Evolutionary conservation across 768 basidiomycete genomes (phyloP).

Genomic region (Amanita pallidorosea): DNA sequence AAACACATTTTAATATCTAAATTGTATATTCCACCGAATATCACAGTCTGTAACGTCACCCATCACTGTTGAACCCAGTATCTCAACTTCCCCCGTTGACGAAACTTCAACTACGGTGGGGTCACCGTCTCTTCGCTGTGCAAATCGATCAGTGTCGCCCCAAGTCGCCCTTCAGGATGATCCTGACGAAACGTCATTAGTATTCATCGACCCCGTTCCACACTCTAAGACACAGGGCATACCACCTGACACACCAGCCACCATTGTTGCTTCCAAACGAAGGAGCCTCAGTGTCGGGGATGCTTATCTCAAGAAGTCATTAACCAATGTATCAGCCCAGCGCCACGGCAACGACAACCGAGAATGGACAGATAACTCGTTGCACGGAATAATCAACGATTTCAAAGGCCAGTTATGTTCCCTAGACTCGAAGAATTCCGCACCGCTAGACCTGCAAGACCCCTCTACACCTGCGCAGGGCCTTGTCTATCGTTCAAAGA

Average conservation of each 20-base stretch:
- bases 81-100: background rate
- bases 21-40: background rate
- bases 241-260: constrained; percentile 15
- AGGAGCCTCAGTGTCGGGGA: constrained; percentile 70
- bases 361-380: constrained; percentile 25
- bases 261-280: constrained; percentile 31
- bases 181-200: constrained; percentile 43
- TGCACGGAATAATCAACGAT: constrained; percentile 58
- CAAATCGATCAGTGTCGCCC: constrained; percentile 15
- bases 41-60: background rate
- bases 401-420: constrained; percentile 65
- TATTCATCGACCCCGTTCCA: constrained; percentile 42
- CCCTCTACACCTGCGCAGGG: constrained; percentile 49
- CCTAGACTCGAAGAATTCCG: constrained; percentile 43
- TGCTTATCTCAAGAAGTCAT: constrained; percentile 40
- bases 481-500: constrained; percentile 23
- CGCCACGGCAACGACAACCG: background rate
- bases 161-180: constrained; percentile 24
- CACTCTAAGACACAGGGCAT: constrained; percentile 22
- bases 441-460: constrained; percentile 53
- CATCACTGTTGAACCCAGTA: background rate
- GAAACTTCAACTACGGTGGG: background rate
- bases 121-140: background rate
- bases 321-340: constrained; percentile 17
- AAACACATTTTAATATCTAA: background rate